Base-by-base conservation (phyloP, 2,329 filamentous ascomycete species). In the Arthrobotrys sphaeroides region DNA sequence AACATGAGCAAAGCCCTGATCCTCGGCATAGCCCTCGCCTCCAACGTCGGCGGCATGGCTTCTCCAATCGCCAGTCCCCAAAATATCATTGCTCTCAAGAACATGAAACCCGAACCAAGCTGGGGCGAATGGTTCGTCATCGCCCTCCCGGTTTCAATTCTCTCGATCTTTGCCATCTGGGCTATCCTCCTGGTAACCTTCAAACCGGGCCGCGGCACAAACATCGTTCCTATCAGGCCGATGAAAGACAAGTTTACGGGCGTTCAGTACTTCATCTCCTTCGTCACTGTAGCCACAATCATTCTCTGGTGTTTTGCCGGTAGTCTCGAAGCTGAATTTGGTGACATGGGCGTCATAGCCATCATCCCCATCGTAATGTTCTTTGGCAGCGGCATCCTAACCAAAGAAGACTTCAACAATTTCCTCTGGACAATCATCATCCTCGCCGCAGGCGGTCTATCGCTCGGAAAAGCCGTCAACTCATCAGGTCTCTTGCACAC, bases 381-480 rank as follows among this genome's bases (percentile, higher is more conserved):
- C 87, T 99, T 99, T 80, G 95, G 95, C 65, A 94, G 93, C 1
- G 95, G 95, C 9, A 94, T 98, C 78, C 86, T 99, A 31, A 98
- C 94, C 55, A 99, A 98, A 84, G 95, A 98, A 83, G 95, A 99
- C 84, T 99, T 99, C 82, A 99, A 99, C 85, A 99, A 99, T 83
- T 99, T 99, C 83, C 90, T 97, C 40, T 99, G 95, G 95, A 99
- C 96, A 18, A 99, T 99, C 83, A 97, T 99, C 83, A 98, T 99
- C 80, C 90, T 99, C 18, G 95, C 95, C 0, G 94, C 95, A 0
- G 95, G 95, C 51, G 95, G 95, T 5, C 85, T 99, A 33, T 93
- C 93, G 0, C 88, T 99, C 0, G 95, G 95, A 68, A 97, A 96
- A 82, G 92, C 94, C 0, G 95, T 99, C 72, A 94, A 93, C 77